Conservation (phyloP, 2,329 filamentous ascomycete species). For the Diplodia corticola region DNA sequence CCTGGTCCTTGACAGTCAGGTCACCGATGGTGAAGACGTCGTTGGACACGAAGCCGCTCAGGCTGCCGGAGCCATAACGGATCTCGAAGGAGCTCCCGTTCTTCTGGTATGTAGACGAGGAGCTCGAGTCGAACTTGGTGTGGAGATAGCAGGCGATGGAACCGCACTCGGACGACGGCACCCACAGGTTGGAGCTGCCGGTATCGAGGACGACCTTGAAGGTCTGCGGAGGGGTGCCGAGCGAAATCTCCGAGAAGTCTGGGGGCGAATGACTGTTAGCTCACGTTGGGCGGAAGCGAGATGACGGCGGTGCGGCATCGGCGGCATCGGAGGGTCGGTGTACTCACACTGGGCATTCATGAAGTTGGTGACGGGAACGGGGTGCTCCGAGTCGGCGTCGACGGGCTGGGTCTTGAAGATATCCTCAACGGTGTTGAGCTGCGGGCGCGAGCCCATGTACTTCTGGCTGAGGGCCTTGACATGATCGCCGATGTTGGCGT, state of each 20-base stretch:
- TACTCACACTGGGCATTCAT: conserved; percentile 94
- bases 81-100: conserved; percentile 94
- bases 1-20: conserved; percentile 80
- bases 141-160: conserved; percentile 99
- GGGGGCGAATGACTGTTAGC: conserved; percentile 12
- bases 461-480: conserved; percentile 86
- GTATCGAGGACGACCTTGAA: conserved; percentile 99
- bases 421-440: conserved; percentile 58
- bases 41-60: conserved; percentile 91
- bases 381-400: conserved; percentile 67
- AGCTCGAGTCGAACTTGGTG: conserved; percentile 89
- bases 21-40: conserved; percentile 87
- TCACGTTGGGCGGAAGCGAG: not conserved
- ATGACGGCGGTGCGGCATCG: not conserved
- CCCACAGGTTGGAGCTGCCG: conserved; percentile 98
- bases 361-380: conserved; percentile 93
- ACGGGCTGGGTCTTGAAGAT: conserved; percentile 77
- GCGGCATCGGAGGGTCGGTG: not conserved
- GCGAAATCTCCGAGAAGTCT: conserved; percentile 97
- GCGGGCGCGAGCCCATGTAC: conserved; percentile 84
- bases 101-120: conserved; percentile 88
- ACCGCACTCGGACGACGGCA: conserved; percentile 83
- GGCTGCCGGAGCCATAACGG: conserved; percentile 88
- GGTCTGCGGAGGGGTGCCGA: conserved; percentile 86
- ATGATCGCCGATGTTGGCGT: conserved; percentile 77